phyloP scores from a whole-genome alignment of 2,329 filamentous ascomycete species.

The Hortaea sp. region DNA sequence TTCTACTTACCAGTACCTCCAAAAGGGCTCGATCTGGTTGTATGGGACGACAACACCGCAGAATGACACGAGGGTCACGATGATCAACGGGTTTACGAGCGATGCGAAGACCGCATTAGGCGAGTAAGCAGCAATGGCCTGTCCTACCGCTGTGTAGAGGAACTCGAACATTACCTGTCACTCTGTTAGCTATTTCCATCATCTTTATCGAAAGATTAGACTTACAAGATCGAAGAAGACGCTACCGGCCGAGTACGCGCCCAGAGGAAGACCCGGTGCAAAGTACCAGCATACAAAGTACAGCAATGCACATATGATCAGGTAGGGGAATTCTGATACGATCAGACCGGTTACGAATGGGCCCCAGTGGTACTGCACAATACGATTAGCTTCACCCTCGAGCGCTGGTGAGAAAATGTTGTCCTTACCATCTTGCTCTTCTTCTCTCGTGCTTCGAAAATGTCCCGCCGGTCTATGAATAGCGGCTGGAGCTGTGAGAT shows the following conservation, averaged over 20 bases:
- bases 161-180: conserved; percentile 46
- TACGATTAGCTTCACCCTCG: no score
- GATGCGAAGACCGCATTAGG: conserved; percentile 37
- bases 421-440: conserved; percentile 54
- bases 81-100: conserved; percentile 32
- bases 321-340: conserved; percentile 78
- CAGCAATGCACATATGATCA: conserved; percentile 65
- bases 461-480: conserved; percentile 47
- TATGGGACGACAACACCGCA: conserved; percentile 28
- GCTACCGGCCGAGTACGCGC: conserved; percentile 39
- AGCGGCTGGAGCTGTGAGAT: conserved; percentile 70
- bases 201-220: no score
- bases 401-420: conserved; percentile 62
- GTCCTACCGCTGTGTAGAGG: conserved; percentile 43
- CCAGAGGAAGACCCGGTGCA: conserved; percentile 32
- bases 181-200: no score
- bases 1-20: conserved; percentile 9
- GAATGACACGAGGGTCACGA: conserved; percentile 23
- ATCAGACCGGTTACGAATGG: conserved; percentile 70
- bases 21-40: conserved; percentile 23
- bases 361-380: conserved; percentile 66
- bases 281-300: conserved; percentile 29
- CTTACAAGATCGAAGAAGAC: conserved; percentile 27
- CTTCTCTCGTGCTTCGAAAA: conserved; percentile 51
- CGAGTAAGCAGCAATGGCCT: conserved; percentile 42